phyloP scores from a whole-genome alignment of 75 land plant species.

The Ceratopteris richardii region DNA sequence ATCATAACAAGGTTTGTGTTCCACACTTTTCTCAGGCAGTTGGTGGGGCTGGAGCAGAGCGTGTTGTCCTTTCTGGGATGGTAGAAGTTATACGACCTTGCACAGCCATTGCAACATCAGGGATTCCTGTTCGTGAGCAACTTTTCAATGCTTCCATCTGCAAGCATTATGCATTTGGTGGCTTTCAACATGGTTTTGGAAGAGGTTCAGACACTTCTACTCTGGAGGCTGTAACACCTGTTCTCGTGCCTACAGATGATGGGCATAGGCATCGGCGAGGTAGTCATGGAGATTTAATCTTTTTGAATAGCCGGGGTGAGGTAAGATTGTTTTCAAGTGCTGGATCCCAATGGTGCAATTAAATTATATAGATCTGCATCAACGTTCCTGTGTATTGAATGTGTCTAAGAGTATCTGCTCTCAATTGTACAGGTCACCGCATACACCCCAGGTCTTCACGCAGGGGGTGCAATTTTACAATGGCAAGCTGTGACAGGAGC shows the following conservation, averaged over 20 bases:
- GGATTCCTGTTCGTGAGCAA: conserved; percentile 87
- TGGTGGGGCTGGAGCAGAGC: conserved; percentile 84
- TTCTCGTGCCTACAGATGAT: conserved; percentile 61
- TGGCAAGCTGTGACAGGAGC: conserved; percentile 91
- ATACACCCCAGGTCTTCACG: conserved; percentile 61
- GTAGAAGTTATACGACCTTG: conserved; percentile 87
- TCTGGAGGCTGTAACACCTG: conserved; percentile 83
- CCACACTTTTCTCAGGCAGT: conserved; percentile 68
- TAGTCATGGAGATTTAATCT: conserved; percentile 89
- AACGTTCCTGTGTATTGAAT: too few relatives aligned
- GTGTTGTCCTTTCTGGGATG: conserved; percentile 72
- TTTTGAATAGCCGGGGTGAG: conserved; percentile 92
- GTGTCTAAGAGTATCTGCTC: too few relatives aligned
- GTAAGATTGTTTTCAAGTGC: conserved; percentile 20
- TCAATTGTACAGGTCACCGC: conserved; percentile 87
- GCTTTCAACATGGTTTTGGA: conserved; percentile 67
- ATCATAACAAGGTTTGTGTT: too few relatives aligned
- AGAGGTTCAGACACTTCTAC: conserved; percentile 33
- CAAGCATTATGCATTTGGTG: conserved; percentile 60
- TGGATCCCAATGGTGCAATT: neutral
- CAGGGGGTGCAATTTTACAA: conserved; percentile 65
- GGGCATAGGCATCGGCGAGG: conserved; percentile 79
- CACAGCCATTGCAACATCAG: conserved; percentile 97
- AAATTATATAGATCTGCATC: too few relatives aligned
- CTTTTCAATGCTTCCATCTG: conserved; percentile 96